Percentiles rank a stretch among this genome's conserved stretches.
Evolutionary conservation across 441 rosid species (phyloP).

Genomic region (Adansonia rubrostipa): DNA sequence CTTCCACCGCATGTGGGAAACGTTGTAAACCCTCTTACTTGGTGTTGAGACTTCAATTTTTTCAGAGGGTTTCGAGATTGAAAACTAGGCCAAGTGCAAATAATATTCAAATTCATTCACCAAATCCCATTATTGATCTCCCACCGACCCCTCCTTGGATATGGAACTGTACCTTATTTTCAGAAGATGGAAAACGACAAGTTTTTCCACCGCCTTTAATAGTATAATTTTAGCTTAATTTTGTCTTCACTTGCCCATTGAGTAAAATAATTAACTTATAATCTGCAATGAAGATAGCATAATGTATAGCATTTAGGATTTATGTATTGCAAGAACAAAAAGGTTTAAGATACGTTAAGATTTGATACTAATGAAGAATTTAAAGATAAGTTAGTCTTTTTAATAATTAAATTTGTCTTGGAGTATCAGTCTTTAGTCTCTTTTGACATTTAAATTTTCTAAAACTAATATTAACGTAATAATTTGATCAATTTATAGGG

Average conservation of each 20-base stretch:
- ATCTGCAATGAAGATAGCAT: too few relatives aligned
- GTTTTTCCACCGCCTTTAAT: too few relatives aligned
- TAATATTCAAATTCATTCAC: background rate
- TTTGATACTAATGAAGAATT: too few relatives aligned
- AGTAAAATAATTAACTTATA: too few relatives aligned
- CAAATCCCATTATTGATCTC: background rate
- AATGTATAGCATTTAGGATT: too few relatives aligned
- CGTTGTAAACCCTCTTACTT: constrained; percentile 3
- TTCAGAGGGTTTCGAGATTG: background rate
- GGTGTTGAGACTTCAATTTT: background rate
- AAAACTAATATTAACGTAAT: background rate
- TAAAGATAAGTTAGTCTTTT: too few relatives aligned
- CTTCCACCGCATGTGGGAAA: constrained; percentile 13
- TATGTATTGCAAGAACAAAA: too few relatives aligned
- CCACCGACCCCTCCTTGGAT: constrained; percentile 8
- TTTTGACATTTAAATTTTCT: background rate
- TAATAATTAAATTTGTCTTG: too few relatives aligned
- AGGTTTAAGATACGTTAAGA: too few relatives aligned
- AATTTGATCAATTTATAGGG: constrained; percentile 43
- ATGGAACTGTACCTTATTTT: background rate
- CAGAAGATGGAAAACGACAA: background rate
- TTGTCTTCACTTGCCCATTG: background rate
- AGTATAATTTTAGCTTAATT: background rate
- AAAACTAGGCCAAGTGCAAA: constrained; percentile 7
- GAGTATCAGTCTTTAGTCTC: too few relatives aligned